A percentile compares a stretch with the other conserved stretches of the same genome.
Conservation (phyloP, 176 grass and related monocot genomes). For the Oryza meridionalis region DNA sequence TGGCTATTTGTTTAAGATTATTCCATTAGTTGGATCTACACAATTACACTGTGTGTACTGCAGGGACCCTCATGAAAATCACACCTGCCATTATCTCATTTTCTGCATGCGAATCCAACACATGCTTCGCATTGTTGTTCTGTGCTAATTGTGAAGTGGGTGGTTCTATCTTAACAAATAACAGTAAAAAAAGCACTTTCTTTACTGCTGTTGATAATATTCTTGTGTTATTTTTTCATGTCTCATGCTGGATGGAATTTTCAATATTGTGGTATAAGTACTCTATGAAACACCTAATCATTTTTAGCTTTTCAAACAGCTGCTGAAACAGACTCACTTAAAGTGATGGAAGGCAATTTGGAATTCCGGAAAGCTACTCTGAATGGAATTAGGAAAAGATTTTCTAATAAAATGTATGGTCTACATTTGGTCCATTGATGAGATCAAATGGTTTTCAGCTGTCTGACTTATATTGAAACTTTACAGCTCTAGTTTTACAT, state of each 20-base stretch:
- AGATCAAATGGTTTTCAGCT: conserved; percentile 15
- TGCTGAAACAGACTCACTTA: conserved; percentile 47
- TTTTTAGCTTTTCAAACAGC: conserved; percentile 51
- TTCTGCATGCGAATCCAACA: background rate
- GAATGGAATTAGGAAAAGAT: conserved; percentile 51
- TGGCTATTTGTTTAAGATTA: background rate
- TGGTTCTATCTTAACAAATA: conserved; percentile 24
- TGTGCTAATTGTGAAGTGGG: background rate
- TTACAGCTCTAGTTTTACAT: background rate
- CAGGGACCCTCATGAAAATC: background rate
- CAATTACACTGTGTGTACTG: background rate
- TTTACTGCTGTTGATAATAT: background rate
- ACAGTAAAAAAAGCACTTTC: background rate
- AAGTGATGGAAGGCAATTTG: conserved; percentile 62
- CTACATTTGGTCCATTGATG: conserved; percentile 24
- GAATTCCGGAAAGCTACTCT: conserved; percentile 61
- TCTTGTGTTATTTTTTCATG: background rate
- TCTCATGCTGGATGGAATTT: conserved; percentile 4
- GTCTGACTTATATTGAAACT: background rate
- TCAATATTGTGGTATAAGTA: background rate
- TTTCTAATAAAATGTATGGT: conserved; percentile 71
- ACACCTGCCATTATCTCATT: background rate
- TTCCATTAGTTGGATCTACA: background rate
- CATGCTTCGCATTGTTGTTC: background rate
- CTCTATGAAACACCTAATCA: conserved; percentile 23